phyloP scores from a whole-genome alignment of 2,329 filamentous ascomycete species.

The Nectriaceae sp. region DNA sequence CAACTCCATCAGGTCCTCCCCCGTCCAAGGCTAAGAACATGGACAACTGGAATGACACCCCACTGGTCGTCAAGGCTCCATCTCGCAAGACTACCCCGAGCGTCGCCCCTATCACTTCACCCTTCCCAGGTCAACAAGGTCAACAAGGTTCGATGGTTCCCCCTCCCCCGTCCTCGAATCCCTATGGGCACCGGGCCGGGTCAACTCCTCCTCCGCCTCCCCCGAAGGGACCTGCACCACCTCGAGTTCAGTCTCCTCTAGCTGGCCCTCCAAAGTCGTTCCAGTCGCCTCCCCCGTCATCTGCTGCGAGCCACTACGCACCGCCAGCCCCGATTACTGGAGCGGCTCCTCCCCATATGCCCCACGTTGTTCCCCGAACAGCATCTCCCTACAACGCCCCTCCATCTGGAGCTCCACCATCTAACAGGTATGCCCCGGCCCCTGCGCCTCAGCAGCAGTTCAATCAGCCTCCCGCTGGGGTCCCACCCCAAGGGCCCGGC shows the following conservation, averaged over 20 bases:
- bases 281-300: constrained; percentile 52
- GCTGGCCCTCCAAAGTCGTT: constrained; percentile 54
- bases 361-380: constrained; percentile 68
- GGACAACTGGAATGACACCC: constrained; percentile 93
- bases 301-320: constrained; percentile 58
- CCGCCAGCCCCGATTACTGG: constrained; percentile 64
- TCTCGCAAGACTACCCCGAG: constrained; percentile 74
- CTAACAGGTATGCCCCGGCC: constrained; percentile 74
- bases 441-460: constrained; percentile 56
- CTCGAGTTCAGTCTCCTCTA: constrained; percentile 73
- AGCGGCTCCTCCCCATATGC: constrained; percentile 58
- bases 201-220: constrained; percentile 78
- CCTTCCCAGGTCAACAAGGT: constrained; percentile 72
- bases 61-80: constrained; percentile 77
- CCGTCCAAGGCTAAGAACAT: constrained; percentile 71
- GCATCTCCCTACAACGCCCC: constrained; percentile 86
- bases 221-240: constrained; percentile 74
- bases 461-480: constrained; percentile 43
- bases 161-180: constrained; percentile 50
- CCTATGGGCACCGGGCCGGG: constrained; percentile 62
- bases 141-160: constrained; percentile 57
- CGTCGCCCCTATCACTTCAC: constrained; percentile 68
- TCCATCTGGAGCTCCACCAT: constrained; percentile 67
- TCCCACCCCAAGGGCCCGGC: constrained; percentile 43
- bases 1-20: constrained; percentile 68